Conservation (phyloP, 2,329 filamentous ascomycete genomes). For the Colletotrichum sp. region DNA sequence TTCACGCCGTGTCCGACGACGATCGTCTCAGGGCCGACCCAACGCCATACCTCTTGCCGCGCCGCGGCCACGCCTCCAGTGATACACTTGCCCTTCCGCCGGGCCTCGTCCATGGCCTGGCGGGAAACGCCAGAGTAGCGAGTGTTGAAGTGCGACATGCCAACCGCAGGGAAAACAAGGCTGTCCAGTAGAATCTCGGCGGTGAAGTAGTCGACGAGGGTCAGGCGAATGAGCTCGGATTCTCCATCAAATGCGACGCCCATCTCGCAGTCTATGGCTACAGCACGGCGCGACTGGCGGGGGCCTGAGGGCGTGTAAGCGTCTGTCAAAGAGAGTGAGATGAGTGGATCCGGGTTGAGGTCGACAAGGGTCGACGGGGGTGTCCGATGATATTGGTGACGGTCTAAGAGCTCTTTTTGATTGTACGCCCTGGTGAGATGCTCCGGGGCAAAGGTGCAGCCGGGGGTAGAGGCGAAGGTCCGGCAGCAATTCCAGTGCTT, state of each 20-base stretch:
- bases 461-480: constrained; percentile 22
- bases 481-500: constrained; percentile 37
- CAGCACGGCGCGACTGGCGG: constrained; percentile 24
- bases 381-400: constrained; percentile 14
- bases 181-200: constrained; percentile 52
- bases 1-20: constrained; percentile 51
- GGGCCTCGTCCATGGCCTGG: constrained; percentile 40
- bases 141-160: constrained; percentile 55
- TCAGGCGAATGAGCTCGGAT: constrained; percentile 56
- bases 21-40: constrained; percentile 50
- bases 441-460: constrained; percentile 29
- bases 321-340: background rate
- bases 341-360: background rate
- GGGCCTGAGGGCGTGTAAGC: background rate
- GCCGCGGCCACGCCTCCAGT: constrained; percentile 47
- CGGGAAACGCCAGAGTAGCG: constrained; percentile 53
- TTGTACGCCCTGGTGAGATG: constrained; percentile 28
- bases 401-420: constrained; percentile 26
- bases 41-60: constrained; percentile 45
- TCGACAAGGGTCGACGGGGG: background rate
- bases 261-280: constrained; percentile 63
- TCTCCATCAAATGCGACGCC: constrained; percentile 49
- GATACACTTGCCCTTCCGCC: constrained; percentile 30
- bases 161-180: constrained; percentile 51
- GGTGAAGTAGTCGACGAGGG: constrained; percentile 56